A percentile compares a stretch with the other conserved stretches of the same genome.
phyloP scores from a whole-genome alignment of 345 rosid species.

The Aquilaria malaccensis region DNA sequence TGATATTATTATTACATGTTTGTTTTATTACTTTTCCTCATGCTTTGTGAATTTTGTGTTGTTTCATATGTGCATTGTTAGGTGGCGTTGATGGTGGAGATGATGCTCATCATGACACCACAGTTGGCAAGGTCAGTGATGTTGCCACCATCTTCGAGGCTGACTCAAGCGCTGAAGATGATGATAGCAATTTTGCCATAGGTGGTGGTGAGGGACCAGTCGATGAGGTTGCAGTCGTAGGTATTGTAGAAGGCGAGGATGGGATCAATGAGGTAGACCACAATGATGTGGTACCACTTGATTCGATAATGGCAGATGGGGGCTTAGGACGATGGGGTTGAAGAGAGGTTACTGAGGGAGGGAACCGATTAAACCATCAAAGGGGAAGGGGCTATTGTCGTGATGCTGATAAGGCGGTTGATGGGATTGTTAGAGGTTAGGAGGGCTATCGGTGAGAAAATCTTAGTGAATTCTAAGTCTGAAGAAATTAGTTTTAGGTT shows the following conservation, averaged over 20 bases:
- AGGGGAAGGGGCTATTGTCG: too few relatives aligned
- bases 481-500: too few relatives aligned
- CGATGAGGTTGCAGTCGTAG: constrained; percentile 76
- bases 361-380: too few relatives aligned
- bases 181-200: constrained; percentile 79
- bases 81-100: constrained; percentile 35
- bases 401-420: too few relatives aligned
- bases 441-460: too few relatives aligned
- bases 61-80: too few relatives aligned
- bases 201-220: constrained; percentile 87
- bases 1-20: too few relatives aligned
- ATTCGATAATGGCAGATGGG: constrained; percentile 57
- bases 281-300: constrained; percentile 66
- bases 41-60: too few relatives aligned
- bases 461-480: too few relatives aligned
- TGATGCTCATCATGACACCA: constrained; percentile 96
- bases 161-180: constrained; percentile 75
- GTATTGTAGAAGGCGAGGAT: constrained; percentile 83
- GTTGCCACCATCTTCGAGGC: constrained; percentile 51
- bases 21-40: too few relatives aligned
- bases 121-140: constrained; percentile 77
- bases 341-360: too few relatives aligned
- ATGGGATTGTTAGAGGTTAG: too few relatives aligned
- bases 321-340: constrained; percentile 3
- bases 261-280: constrained; percentile 65